A percentile compares a stretch with the other conserved stretches of the same genome.
Conservation (phyloP, 306 rosid species). For the Urtica urens region DNA sequence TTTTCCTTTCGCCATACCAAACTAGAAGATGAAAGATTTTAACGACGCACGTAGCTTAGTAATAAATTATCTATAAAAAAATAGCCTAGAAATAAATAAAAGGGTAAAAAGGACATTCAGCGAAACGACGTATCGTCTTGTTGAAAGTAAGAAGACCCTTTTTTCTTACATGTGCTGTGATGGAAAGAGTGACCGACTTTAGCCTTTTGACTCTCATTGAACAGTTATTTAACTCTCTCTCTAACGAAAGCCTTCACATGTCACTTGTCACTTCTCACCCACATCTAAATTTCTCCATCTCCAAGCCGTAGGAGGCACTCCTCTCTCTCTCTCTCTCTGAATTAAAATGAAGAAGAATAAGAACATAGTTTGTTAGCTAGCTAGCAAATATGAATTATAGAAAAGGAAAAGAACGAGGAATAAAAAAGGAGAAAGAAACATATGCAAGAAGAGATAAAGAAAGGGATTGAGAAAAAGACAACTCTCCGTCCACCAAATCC, state of each 20-base stretch:
- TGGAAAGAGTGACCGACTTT: not conserved
- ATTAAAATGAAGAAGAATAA: not conserved
- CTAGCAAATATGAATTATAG: not conserved
- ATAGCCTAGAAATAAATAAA: too few species aligned
- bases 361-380: too few species aligned
- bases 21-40: too few species aligned
- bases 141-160: not conserved
- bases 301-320: constrained; percentile 55
- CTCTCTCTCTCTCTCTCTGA: constrained; percentile 25
- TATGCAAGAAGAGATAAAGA: constrained; percentile 1
- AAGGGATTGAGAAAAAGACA: constrained; percentile 46
- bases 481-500: constrained; percentile 45
- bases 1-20: too few species aligned
- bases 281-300: constrained; percentile 33
- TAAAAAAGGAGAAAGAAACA: not conserved
- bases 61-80: too few species aligned
- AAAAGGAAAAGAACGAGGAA: constrained; percentile 24
- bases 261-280: constrained; percentile 2
- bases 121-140: constrained; percentile 5
- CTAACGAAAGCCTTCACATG: constrained; percentile 17
- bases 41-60: too few species aligned
- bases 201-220: not conserved
- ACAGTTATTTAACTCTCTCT: not conserved
- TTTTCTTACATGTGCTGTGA: not conserved
- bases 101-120: not conserved